Evolutionary conservation across 176 grass and related monocot genomes (phyloP), one percentile per base, ranked within the genome.

Genomic region (Eremochloa ophiuroides): DNA sequence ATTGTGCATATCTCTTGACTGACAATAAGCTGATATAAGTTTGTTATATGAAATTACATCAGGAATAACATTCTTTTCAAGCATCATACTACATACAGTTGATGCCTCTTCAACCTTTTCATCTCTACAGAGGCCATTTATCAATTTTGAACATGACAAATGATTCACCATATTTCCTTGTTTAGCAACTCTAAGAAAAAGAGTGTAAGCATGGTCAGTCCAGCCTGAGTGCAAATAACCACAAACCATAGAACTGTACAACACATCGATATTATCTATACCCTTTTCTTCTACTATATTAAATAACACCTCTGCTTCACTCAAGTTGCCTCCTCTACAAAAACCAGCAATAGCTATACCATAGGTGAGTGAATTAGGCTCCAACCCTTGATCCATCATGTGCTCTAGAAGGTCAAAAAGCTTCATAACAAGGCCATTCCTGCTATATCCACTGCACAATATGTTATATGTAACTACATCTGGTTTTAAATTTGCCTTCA

Each of bases 191-290:
- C 77, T 92, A 73, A 80, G 33, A 77, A 97, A 94, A 81, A 94
- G 66, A 25, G 40, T 44, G 42, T 87, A 88, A 77, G 95, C 92
- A 87, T 90, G 62, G 62, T 78, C 77, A 17, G 77, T 91, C 77
- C 78, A 90, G 27, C 83, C 85, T 46, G 66, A 90, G 73, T 82
- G 70, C 75, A 97, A 83, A 87, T 94, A 97, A 31, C 95, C 95
- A 81, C 77, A 92, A 62, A 97, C 87, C 92, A 97, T 97, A 28
- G 92, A 74, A 87, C 95, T 92, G 50, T 86, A 92, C 76, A 92
- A 7, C 31, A 83, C 62, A 58, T 77, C 71, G 72, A 83, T 87
- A 70, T 42, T 40, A 33, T 80, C 80, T 62, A 84, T 75, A 12
- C 70, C 76, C 38, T 63, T 91, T 66, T 95, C 69, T 86, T 80